Conservation (phyloP, 257 asterid genomes). For the Scutellaria barbata region DNA sequence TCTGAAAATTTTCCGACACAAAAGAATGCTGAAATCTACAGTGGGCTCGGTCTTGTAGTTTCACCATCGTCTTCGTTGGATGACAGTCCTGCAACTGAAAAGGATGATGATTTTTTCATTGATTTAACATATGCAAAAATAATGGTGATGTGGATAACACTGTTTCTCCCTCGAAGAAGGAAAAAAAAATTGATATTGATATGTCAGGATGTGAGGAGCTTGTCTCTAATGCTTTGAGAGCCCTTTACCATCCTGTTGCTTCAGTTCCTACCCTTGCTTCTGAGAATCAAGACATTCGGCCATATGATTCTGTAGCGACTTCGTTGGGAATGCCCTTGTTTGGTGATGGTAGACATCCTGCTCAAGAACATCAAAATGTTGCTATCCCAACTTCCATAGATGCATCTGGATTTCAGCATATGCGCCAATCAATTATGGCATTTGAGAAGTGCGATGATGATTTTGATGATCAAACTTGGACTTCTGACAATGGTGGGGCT, state of each 20-base stretch:
- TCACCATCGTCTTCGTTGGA: conserved; percentile 91
- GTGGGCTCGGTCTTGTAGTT: conserved; percentile 93
- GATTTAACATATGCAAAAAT: conserved; percentile 42
- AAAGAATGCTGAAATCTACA: conserved; percentile 85
- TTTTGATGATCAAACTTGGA: conserved; percentile 58
- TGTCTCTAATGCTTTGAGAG: conserved; percentile 73
- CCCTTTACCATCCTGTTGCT: conserved; percentile 76
- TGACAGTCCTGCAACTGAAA: conserved; percentile 63
- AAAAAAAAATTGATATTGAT: conserved; percentile 57
- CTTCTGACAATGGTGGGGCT: conserved; percentile 58
- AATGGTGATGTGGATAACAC: conserved; percentile 35
- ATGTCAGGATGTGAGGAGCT: conserved; percentile 69
- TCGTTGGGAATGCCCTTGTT: conserved; percentile 46
- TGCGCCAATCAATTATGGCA: conserved; percentile 47
- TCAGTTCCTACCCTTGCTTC: conserved; percentile 51
- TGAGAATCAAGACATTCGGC: conserved; percentile 50
- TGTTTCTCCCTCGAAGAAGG: conserved; percentile 54
- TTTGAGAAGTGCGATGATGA: conserved; percentile 47
- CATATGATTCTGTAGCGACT: conserved; percentile 45
- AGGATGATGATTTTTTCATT: conserved; percentile 36
- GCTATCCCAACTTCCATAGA: conserved; percentile 51
- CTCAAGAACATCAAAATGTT: conserved; percentile 51
- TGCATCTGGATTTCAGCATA: conserved; percentile 55
- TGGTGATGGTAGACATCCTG: conserved; percentile 56
- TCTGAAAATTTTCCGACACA: conserved; percentile 64